Evolutionary conservation across 148 eudicot species (phyloP).

Genomic region (Beta vulgaris): DNA sequence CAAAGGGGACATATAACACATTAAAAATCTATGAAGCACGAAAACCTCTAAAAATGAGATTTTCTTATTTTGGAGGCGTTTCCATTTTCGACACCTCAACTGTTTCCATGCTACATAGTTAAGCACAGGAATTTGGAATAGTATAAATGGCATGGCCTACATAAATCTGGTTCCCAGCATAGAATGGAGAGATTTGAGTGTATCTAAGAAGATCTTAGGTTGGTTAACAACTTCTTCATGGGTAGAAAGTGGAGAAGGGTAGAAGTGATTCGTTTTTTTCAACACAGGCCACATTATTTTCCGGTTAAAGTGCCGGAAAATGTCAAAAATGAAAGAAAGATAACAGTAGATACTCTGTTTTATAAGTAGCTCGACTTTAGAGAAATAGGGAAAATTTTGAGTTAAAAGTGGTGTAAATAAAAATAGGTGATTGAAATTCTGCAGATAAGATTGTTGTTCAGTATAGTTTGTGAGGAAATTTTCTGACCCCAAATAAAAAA

Average conservation of each 20-base stretch:
- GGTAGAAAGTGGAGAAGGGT: slow-evolving; percentile 41
- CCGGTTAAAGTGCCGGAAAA: slow-evolving; percentile 11
- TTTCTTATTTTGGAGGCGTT: too few species aligned
- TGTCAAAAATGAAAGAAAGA: neutral
- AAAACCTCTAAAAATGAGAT: too few species aligned
- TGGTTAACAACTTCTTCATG: slow-evolving; percentile 54
- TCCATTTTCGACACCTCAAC: too few species aligned
- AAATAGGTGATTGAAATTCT: neutral
- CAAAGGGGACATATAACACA: neutral
- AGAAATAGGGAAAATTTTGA: neutral
- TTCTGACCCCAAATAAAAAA: slow-evolving; percentile 13
- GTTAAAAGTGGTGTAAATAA: neutral
- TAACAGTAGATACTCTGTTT: slow-evolving; percentile 7
- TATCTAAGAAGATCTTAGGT: slow-evolving; percentile 47
- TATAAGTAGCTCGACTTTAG: neutral
- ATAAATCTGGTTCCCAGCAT: slow-evolving; percentile 43
- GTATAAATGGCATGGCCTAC: too few species aligned
- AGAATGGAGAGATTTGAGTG: slow-evolving; percentile 47
- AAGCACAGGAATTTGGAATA: too few species aligned
- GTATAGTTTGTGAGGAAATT: too few species aligned
- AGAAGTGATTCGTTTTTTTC: slow-evolving; percentile 14
- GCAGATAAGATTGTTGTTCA: slow-evolving; percentile 15
- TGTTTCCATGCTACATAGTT: too few species aligned
- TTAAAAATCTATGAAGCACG: too few species aligned
- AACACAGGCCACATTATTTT: slow-evolving; percentile 33